These are phyloP conservation scores for Skeletonema menzelii DNA, from an alignment of 108 stramenopile species.

Conservation along the genomic window DNA sequence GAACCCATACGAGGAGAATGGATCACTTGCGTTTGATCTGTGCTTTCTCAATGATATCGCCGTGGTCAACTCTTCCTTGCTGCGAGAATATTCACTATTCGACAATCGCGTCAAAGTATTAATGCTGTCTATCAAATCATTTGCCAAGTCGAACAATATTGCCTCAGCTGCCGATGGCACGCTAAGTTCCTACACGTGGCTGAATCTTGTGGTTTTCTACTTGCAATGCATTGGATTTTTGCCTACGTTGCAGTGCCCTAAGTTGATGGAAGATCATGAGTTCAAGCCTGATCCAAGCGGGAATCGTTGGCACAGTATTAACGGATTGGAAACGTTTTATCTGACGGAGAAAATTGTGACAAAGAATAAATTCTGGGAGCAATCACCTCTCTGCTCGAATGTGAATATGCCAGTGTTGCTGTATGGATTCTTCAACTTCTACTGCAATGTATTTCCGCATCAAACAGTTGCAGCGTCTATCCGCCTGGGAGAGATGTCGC, in stretches of 20 bases:
- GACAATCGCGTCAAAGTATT: constrained; percentile 60
- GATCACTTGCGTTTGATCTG: constrained; percentile 74
- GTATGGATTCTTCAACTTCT: constrained; percentile 82
- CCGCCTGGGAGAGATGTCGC: constrained; percentile 40
- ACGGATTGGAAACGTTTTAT: constrained; percentile 63
- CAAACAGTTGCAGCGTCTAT: constrained; percentile 55
- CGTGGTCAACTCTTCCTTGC: constrained; percentile 70
- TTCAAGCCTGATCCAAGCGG: constrained; percentile 36
- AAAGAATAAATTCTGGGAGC: constrained; percentile 41
- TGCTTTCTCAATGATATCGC: constrained; percentile 89
- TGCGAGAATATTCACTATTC: constrained; percentile 78
- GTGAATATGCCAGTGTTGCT: constrained; percentile 52
- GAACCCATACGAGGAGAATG: constrained; percentile 70
- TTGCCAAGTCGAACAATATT: constrained; percentile 60
- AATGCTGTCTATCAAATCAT: constrained; percentile 78
- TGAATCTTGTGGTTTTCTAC: constrained; percentile 80
- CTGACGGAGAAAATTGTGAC: constrained; percentile 48
- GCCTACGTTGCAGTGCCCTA: constrained; percentile 65
- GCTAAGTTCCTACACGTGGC: constrained; percentile 78
- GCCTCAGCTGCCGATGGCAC: constrained; percentile 67
- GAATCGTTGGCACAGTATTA: constrained; percentile 67
- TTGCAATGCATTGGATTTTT: constrained; percentile 73
- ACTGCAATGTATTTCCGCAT: constrained; percentile 53
- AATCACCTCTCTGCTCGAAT: constrained; percentile 16
- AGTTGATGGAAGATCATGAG: constrained; percentile 50